These are phyloP conservation scores for Erigeron philadelphicus DNA, from an alignment of 140 eudicot genomes.

Conservation along the genomic window DNA sequence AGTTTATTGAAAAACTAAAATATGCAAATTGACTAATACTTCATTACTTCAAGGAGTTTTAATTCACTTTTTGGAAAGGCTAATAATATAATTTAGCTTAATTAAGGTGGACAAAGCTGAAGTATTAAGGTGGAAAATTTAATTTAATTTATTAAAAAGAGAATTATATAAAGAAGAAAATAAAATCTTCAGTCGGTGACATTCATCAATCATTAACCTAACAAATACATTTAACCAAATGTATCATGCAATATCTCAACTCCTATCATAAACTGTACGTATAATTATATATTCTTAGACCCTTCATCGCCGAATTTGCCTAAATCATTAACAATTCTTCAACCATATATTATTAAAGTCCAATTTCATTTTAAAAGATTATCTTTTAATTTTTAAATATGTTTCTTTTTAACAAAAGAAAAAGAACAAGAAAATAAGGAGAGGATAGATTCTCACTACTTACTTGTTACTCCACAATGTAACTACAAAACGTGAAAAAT, in stretches of 20 bases:
- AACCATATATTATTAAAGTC: not conserved
- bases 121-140: too few relatives aligned
- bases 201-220: constrained; percentile 37
- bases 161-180: constrained; percentile 9
- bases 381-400: not conserved
- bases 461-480: too few relatives aligned
- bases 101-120: too few relatives aligned
- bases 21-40: too few relatives aligned
- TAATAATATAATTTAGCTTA: too few relatives aligned
- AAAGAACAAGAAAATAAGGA: too few relatives aligned
- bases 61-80: too few relatives aligned
- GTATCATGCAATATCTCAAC: constrained; percentile 23
- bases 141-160: not conserved
- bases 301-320: constrained; percentile 8
- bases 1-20: too few relatives aligned
- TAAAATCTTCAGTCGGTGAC: constrained; percentile 33
- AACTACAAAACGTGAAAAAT: not conserved
- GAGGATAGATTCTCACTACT: too few relatives aligned
- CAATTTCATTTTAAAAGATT: not conserved
- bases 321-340: not conserved
- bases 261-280: not conserved
- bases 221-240: constrained; percentile 28
- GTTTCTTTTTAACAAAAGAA: too few relatives aligned
- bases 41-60: too few relatives aligned
- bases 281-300: constrained; percentile 3